Base-by-base conservation (phyloP, 2,329 filamentous ascomycete genomes). In the Monosporascus sp. region DNA sequence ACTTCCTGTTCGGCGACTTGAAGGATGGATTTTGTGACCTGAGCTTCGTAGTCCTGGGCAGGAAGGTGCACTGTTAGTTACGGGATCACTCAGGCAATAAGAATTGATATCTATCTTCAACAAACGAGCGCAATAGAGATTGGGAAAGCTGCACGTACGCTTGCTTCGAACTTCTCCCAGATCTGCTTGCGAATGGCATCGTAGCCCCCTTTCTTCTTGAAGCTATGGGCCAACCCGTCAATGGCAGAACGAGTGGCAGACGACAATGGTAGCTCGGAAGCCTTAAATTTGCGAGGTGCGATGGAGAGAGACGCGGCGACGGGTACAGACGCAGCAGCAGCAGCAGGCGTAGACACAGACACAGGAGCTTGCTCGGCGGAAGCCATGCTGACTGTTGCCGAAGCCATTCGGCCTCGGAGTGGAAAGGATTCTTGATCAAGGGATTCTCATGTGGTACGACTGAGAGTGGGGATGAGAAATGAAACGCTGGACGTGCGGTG, bases 191-290 rank as follows among this genome's bases (percentile, higher is more conserved):
- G 84, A 58, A 92, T 81, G 15, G 80, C 75, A 70, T 94, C 89
- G 65, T 92, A 94, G 53, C 88, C 87, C 55, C 89, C 89, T 70
- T 90, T 90, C 73, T 92, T 93, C 72, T 92, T 92, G 74, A 92
- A 93, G 11, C 81, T 86, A 65, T 89, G 85, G n/a, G 88, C 82
- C 22, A 93, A 79, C 17, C 79, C 81, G 61, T 92, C 88, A 52
- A 93, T 90, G 1, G 86, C 84, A 1, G 81, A 80, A 58, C 87
- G 80, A 50, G 89, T 89, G n/a, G 83, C 80, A 3, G 85, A 87
- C 5, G 87, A 81, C 20, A 92, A 72, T 2, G 89, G 89, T 18
- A 93, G 76, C 61, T 93, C 89, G 0, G 85, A 86, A 3, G 87
- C 82, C 68, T 90, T 90, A 67, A 87, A 82, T 63, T 83, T 87